phyloP scores from a whole-genome alignment of 495 filamentous ascomycete species.

The Talaromyces ruber region DNA sequence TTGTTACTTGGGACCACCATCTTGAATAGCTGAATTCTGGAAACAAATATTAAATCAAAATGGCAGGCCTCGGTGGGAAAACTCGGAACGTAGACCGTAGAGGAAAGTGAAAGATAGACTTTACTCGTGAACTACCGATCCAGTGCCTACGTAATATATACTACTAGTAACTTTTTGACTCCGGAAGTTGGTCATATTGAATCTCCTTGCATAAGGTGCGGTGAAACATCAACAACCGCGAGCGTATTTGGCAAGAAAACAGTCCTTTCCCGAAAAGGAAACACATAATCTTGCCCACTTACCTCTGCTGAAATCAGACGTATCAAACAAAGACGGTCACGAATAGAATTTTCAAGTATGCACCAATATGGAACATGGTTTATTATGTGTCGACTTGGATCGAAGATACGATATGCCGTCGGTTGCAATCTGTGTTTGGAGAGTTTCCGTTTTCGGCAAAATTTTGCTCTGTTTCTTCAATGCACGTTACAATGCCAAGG shows the following conservation, averaged over 20 bases:
- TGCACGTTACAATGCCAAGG: neutral
- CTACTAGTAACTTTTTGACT: neutral
- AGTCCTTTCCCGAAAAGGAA: neutral
- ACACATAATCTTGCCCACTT: neutral
- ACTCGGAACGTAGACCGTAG: neutral
- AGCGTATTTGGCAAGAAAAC: neutral
- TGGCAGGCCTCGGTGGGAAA: neutral
- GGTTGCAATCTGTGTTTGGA: neutral
- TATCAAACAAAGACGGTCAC: neutral
- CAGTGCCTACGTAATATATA: neutral
- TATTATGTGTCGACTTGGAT: neutral
- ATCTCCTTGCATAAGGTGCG: neutral
- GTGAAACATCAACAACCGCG: neutral
- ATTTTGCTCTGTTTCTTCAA: neutral
- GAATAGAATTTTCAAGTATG: neutral
- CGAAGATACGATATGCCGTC: neutral
- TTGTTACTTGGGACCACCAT: slow-evolving; percentile 2
- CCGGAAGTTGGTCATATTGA: neutral
- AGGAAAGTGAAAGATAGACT: neutral
- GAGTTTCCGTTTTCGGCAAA: neutral
- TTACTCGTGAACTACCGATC: neutral
- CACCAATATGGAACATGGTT: neutral
- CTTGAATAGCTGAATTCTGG: neutral
- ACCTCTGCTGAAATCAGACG: neutral
- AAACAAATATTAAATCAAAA: neutral